Evolutionary conservation across 176 grass and related monocot species (phyloP), one percentile per base, ranked within the genome.

Genomic region (Rhynchospora breviuscula): DNA sequence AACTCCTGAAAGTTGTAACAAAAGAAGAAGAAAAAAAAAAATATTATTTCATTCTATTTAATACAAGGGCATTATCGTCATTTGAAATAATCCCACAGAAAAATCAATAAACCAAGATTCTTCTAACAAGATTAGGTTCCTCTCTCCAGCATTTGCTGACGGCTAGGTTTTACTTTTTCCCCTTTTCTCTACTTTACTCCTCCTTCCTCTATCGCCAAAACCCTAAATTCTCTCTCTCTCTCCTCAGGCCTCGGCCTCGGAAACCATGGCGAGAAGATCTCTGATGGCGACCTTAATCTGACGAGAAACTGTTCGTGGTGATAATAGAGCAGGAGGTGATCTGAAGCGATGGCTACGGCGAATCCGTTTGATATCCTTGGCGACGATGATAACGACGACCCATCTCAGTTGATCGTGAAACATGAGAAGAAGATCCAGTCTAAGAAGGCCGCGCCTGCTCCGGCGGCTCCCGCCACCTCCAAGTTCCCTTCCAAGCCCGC

Each of bases 321-420:
- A 19, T 10, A 81, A 61, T 60, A 58, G 59, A 40, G 35, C 10
- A 45, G 29, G 2, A 57, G 58, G 18, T 81, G 31, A 64, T 81
- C 52, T 67, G 57, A 63, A 40, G 43, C 13, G 31, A 98, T 98
- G 95, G 23, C 87, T 40, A 85, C 86, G 85, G 48, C 45, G 54
- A 98, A 98, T 54, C 63, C n/a, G 21, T 98, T 94, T 81, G 87
- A 91, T 2, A 19, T 98, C 68, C 89, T 98, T 13, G 95, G 90
- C 0, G 87, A 85, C 45, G 92, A 87, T 49, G 95, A 98, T 86
- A 91, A 89, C 95, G 95, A 98, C 9, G 95, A 98, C 33, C 90
- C 87, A 17, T 75, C 92, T 67, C 84, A 87, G 48, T 87, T 98
- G 52, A 79, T 98, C 0, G 90, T 85, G 0, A 83, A 86, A 0